A percentile compares a stretch with the other conserved stretches of the same genome.
phyloP scores from a whole-genome alignment of 2,329 filamentous ascomycete species.

The Paraconiothyrium brasiliense region DNA sequence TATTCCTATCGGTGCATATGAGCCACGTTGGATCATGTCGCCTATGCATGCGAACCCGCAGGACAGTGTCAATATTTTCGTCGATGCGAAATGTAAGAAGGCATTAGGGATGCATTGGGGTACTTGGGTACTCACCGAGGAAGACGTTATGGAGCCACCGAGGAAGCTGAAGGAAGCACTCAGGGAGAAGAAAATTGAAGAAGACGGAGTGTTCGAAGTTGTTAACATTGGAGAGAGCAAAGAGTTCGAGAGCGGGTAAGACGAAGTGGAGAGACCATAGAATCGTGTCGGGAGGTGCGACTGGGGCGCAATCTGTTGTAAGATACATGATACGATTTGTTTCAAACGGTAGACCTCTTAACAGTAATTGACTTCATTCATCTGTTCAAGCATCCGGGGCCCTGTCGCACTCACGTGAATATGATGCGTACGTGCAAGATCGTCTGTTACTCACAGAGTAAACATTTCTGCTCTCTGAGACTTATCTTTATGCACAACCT shows the following conservation, averaged over 20 bases:
- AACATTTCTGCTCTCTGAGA: not conserved
- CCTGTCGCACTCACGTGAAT: too few relatives aligned
- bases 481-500: not conserved
- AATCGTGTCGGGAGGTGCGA: not conserved
- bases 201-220: conserved; percentile 84
- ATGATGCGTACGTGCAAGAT: too few relatives aligned
- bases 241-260: conserved; percentile 63
- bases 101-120: conserved; percentile 95
- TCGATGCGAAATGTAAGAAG: conserved; percentile 78
- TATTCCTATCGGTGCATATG: conserved; percentile 93
- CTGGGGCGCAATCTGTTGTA: not conserved
- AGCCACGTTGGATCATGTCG: conserved; percentile 77
- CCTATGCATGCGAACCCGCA: conserved; percentile 86
- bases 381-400: too few relatives aligned
- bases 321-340: not conserved
- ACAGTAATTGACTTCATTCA: too few relatives aligned
- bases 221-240: conserved; percentile 83
- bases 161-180: conserved; percentile 76
- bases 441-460: too few relatives aligned
- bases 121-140: conserved; percentile 82
- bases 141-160: conserved; percentile 87
- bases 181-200: conserved; percentile 77
- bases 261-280: not conserved
- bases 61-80: conserved; percentile 89
- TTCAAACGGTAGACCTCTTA: not conserved